phyloP scores from a whole-genome alignment of 306 rosid genomes.

The Ormosia semicastrata region DNA sequence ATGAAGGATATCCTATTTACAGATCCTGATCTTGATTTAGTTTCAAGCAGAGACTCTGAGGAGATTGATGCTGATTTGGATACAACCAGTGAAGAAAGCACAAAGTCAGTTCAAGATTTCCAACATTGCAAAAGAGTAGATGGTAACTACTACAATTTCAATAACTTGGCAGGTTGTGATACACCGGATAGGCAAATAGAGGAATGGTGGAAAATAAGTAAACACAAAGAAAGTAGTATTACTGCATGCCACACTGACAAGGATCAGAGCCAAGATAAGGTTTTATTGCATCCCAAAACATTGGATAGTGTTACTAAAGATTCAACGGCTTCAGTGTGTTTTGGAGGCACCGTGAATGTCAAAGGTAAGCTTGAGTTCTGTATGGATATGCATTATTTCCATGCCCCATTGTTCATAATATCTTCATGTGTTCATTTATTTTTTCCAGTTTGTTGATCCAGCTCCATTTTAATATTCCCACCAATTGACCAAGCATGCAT shows the following conservation, averaged over 20 bases:
- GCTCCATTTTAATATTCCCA: neutral
- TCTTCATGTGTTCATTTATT: neutral
- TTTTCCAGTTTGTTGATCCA: neutral
- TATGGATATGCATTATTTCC: neutral
- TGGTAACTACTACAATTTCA: neutral
- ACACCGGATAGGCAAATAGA: neutral
- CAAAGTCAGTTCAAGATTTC: neutral
- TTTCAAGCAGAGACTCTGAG: neutral
- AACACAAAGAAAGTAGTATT: neutral
- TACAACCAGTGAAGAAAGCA: neutral
- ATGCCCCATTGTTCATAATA: neutral
- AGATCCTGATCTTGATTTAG: constrained; percentile 20
- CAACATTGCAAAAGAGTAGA: neutral
- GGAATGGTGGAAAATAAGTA: neutral
- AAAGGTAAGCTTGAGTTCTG: neutral
- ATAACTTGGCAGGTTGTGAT: neutral
- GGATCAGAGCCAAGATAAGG: neutral
- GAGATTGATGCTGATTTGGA: neutral
- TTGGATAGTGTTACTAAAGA: neutral
- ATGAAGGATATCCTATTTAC: constrained; percentile 6
- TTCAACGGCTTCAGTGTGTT: neutral
- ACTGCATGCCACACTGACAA: neutral
- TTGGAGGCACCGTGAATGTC: neutral
- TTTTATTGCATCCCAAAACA: neutral
- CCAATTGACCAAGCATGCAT: neutral